Percentiles rank a stretch among this genome's conserved stretches.
These are phyloP conservation scores for Fusarium decemcellulare DNA, from an alignment of 2,329 filamentous ascomycete genomes.

Conservation along the genomic window DNA sequence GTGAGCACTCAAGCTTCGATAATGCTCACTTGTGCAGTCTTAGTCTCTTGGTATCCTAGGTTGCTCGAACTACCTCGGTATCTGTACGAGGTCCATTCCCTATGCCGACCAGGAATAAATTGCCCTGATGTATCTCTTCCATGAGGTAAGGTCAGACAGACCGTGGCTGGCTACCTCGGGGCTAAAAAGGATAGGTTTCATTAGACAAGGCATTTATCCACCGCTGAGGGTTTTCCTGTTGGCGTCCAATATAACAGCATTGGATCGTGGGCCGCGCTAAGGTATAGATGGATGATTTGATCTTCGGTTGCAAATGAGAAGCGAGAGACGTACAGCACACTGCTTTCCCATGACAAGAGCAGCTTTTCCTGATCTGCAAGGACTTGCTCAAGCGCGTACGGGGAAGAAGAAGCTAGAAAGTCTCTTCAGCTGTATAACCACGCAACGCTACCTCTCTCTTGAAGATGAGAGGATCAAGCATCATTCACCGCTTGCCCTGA, in stretches of 20 bases:
- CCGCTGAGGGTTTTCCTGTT: slow-evolving; percentile 25
- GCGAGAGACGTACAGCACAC: background rate
- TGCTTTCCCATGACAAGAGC: slow-evolving; percentile 4
- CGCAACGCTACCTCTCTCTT: slow-evolving; percentile 18
- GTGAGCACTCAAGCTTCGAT: slow-evolving; percentile 12
- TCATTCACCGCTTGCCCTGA: slow-evolving; percentile 44
- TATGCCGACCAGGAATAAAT: slow-evolving; percentile 9
- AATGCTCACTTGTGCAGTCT: slow-evolving; percentile 7
- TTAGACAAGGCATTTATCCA: slow-evolving; percentile 29
- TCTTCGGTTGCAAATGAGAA: slow-evolving; percentile 25
- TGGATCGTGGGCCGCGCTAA: slow-evolving; percentile 32
- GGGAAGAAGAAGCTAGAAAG: slow-evolving; percentile 6
- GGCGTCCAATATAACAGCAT: slow-evolving; percentile 20
- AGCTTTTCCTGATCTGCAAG: slow-evolving; percentile 28
- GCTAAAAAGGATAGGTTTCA: slow-evolving; percentile 21
- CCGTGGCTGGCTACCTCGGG: slow-evolving; percentile 14
- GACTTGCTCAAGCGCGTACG: slow-evolving; percentile 13
- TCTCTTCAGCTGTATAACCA: slow-evolving; percentile 14
- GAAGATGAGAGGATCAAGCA: slow-evolving; percentile 24
- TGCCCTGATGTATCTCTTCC: slow-evolving; percentile 7
- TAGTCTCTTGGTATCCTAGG: background rate
- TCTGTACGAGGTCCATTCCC: slow-evolving; percentile 5
- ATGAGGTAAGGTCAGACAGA: slow-evolving; percentile 10
- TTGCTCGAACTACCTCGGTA: slow-evolving; percentile 34
- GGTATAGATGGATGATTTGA: slow-evolving; percentile 23